Evolutionary conservation across 75 land plant genomes (phyloP).

Genomic region (Cryptomeria japonica): DNA sequence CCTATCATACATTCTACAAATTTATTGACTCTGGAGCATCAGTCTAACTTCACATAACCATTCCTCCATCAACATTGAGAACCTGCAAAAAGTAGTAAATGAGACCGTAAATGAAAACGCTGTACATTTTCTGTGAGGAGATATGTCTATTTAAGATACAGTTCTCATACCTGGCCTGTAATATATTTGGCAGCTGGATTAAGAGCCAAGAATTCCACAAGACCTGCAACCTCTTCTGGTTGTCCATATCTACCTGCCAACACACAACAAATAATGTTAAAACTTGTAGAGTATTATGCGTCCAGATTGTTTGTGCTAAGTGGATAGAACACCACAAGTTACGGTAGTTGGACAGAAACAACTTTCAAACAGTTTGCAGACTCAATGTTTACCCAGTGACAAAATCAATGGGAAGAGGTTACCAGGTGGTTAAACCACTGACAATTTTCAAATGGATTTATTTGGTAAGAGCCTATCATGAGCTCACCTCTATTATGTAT

Average conservation of each 20-base stretch:
- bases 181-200: slow-evolving; percentile 92
- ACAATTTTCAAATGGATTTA: not conserved
- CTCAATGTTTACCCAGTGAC: not conserved
- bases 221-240: slow-evolving; percentile 95
- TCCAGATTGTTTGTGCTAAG: not conserved
- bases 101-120: not conserved
- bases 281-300: not conserved
- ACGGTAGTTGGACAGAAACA: not conserved
- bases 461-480: not conserved
- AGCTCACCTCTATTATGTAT: not conserved
- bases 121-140: not conserved
- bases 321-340: not conserved
- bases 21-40: not conserved
- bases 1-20: not conserved
- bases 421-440: not conserved
- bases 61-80: slow-evolving; percentile 70
- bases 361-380: not conserved
- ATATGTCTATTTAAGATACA: not conserved
- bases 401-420: not conserved
- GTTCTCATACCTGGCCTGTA: slow-evolving; percentile 84
- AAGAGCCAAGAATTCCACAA: slow-evolving; percentile 88
- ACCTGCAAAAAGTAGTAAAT: slow-evolving; percentile 34
- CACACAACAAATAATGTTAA: slow-evolving; percentile 4
- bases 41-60: slow-evolving; percentile 53
- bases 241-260: slow-evolving; percentile 90